A percentile compares a stretch with the other conserved stretches of the same genome.
Conservation (phyloP, 768 basidiomycete species). For the Lactarius quietus region DNA sequence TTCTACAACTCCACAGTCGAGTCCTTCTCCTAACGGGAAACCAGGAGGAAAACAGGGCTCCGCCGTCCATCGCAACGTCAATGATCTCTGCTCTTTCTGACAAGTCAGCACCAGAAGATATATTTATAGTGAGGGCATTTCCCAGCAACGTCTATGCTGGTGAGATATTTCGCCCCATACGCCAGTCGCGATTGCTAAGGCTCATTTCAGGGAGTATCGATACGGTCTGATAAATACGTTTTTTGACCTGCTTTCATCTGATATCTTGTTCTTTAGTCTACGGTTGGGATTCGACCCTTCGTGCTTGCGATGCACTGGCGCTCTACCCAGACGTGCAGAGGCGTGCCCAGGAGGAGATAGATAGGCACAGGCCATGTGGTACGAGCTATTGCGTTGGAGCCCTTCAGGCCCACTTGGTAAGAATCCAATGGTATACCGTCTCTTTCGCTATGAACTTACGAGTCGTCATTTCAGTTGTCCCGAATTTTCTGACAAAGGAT, state of each 20-base stretch:
- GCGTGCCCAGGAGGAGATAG: constrained; percentile 34
- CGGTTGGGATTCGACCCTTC: constrained; percentile 28
- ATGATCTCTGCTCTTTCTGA: constrained; percentile 9
- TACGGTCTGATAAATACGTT: background rate
- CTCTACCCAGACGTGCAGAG: constrained; percentile 32
- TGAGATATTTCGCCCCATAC: background rate
- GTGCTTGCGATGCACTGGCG: constrained; percentile 35
- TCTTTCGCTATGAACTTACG: background rate
- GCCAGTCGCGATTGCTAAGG: background rate
- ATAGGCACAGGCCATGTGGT: constrained; percentile 27
- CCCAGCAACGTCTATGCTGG: constrained; percentile 14
- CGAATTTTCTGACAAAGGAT: constrained; percentile 8
- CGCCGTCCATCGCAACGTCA: constrained; percentile 11
- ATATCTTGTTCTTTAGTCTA: constrained; percentile 8
- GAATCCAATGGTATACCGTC: background rate
- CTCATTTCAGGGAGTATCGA: constrained; percentile 11
- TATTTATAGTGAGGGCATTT: constrained; percentile 11
- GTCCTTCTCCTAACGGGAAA: background rate
- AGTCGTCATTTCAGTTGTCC: constrained; percentile 7
- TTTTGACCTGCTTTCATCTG: background rate
- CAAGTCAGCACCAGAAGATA: constrained; percentile 8
- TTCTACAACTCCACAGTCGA: background rate
- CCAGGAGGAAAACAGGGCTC: constrained; percentile 8
- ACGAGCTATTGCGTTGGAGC: constrained; percentile 22
- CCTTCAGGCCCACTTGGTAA: constrained; percentile 11